Conservation (phyloP, 148 eudicot genomes). For the Vaccinium macrocarpon region DNA sequence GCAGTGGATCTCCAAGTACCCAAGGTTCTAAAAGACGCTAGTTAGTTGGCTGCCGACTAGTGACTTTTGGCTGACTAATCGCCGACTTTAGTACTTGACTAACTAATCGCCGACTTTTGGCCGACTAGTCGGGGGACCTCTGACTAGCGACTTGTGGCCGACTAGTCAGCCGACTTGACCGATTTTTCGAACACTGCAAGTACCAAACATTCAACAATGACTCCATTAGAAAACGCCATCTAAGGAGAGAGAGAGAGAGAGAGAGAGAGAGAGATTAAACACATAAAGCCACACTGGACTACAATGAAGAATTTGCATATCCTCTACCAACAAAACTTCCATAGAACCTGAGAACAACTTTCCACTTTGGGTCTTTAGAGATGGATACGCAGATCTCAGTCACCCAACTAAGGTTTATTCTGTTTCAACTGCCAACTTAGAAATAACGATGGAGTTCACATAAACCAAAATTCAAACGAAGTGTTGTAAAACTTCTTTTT, state of each 20-base stretch:
- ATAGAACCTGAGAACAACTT: neutral
- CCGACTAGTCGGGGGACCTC: too few species aligned
- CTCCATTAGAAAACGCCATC: neutral
- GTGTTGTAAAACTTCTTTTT: neutral
- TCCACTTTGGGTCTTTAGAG: neutral
- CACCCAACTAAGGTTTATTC: neutral
- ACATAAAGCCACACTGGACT: neutral
- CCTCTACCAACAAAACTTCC: neutral
- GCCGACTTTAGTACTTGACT: too few species aligned
- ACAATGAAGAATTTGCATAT: neutral
- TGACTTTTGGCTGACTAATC: too few species aligned
- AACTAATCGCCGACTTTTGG: too few species aligned
- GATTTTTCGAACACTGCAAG: too few species aligned
- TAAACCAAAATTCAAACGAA: neutral
- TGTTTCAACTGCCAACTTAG: conserved; percentile 4
- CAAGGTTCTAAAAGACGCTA: too few species aligned
- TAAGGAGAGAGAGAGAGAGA: neutral
- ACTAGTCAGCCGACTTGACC: too few species aligned
- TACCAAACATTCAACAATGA: neutral
- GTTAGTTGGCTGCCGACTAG: too few species aligned
- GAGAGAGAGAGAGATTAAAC: neutral
- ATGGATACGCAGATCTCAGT: neutral
- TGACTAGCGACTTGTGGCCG: too few species aligned
- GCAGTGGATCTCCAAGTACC: too few species aligned
- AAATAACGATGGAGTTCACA: neutral